Conservation (phyloP, 1,139 yeast genomes). For the Arxiozyma slooffiae region DNA sequence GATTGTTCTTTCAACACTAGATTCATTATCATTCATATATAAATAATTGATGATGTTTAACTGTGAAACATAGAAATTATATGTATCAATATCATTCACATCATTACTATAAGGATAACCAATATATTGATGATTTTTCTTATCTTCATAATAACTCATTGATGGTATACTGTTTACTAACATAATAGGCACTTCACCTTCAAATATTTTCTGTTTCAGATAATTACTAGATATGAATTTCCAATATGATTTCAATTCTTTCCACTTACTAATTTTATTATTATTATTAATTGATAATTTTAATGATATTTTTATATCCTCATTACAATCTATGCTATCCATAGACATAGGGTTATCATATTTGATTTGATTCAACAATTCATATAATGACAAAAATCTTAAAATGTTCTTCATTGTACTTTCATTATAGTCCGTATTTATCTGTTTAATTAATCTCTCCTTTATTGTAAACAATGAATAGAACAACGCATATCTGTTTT, state of each 20-base stretch:
- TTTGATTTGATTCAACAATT: neutral
- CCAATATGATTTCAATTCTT: slow-evolving; percentile 17
- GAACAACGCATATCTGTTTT: neutral
- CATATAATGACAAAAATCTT: neutral
- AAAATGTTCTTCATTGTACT: neutral
- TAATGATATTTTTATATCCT: slow-evolving; percentile 19
- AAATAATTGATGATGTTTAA: neutral
- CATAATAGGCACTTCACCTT: slow-evolving; percentile 18
- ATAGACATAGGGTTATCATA: neutral
- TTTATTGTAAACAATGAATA: neutral
- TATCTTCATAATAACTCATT: neutral
- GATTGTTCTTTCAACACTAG: neutral
- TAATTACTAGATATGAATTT: slow-evolving; percentile 21
- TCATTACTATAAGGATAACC: neutral
- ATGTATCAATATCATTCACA: neutral
- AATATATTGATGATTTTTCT: neutral
- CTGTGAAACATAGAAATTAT: slow-evolving; percentile 1
- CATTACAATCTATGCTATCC: slow-evolving; percentile 13
- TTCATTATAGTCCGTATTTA: neutral
- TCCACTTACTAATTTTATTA: slow-evolving; percentile 13
- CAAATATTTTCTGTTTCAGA: slow-evolving; percentile 19
- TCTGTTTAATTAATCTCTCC: neutral
- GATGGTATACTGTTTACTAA: neutral
- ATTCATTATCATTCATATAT: neutral
- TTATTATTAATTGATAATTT: slow-evolving; percentile 17